phyloP scores from a whole-genome alignment of 805 yeast genomes.

The Clavispora phyllophila region DNA sequence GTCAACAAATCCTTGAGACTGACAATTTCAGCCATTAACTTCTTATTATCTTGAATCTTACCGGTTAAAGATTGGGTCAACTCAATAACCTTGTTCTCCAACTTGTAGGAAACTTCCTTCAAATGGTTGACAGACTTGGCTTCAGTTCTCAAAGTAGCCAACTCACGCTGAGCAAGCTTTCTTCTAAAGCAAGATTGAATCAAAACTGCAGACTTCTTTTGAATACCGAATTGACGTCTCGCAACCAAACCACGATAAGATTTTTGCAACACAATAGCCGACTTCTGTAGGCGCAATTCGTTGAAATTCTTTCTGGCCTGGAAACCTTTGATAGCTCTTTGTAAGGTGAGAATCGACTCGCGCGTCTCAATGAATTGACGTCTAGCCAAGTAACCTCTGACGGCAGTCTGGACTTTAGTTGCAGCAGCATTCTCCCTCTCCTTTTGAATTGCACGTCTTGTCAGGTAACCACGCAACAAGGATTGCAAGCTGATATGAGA shows the following conservation, averaged over 20 bases:
- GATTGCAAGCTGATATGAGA: constrained; percentile 59
- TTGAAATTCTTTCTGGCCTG: constrained; percentile 49
- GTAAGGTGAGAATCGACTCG: constrained; percentile 38
- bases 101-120: constrained; percentile 85
- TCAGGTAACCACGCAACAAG: constrained; percentile 55
- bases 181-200: constrained; percentile 80
- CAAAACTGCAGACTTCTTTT: constrained; percentile 53
- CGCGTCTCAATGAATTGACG: constrained; percentile 27
- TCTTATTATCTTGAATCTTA: constrained; percentile 78
- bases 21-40: constrained; percentile 57
- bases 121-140: constrained; percentile 88
- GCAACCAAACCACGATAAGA: constrained; percentile 64
- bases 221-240: constrained; percentile 45
- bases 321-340: constrained; percentile 47
- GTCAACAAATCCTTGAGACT: constrained; percentile 41
- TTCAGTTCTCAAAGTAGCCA: constrained; percentile 65
- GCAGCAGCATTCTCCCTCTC: constrained; percentile 63
- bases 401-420: constrained; percentile 59
- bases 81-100: constrained; percentile 97
- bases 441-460: constrained; percentile 49
- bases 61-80: constrained; percentile 79
- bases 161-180: constrained; percentile 62
- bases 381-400: constrained; percentile 53
- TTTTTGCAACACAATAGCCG: constrained; percentile 72
- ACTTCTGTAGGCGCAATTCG: constrained; percentile 48